Percentiles rank a stretch among this genome's conserved stretches.
Evolutionary conservation across 2,329 filamentous ascomycete species (phyloP).

Genomic region (Cladobotryum mycophilum): DNA sequence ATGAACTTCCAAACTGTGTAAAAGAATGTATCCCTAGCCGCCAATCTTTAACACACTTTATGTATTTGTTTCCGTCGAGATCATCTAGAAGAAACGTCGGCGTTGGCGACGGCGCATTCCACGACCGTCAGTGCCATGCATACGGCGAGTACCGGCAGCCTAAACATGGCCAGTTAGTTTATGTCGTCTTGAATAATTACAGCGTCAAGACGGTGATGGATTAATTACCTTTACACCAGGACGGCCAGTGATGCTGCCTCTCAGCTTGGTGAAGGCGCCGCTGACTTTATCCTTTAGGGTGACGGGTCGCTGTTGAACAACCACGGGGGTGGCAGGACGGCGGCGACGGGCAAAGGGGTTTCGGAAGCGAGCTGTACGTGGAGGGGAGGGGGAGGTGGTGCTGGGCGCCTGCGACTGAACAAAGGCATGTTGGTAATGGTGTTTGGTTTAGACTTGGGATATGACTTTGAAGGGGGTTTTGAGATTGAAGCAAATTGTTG

Average conservation of each 20-base stretch:
- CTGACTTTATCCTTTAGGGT: slow-evolving; percentile 71
- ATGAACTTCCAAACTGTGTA: no score
- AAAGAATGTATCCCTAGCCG: no score
- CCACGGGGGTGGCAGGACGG: slow-evolving; percentile 35
- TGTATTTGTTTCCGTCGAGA: no score
- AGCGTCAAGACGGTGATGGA: slow-evolving; percentile 5
- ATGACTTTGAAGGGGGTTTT: no score
- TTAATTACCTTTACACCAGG: slow-evolving; percentile 61
- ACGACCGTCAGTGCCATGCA: slow-evolving; percentile 68
- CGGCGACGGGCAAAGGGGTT: slow-evolving; percentile 36
- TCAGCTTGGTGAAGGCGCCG: slow-evolving; percentile 67
- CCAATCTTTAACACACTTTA: no score
- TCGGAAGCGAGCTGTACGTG: slow-evolving; percentile 28
- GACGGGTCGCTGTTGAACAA: slow-evolving; percentile 62
- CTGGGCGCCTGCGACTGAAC: slow-evolving; percentile 25
- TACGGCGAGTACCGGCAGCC: slow-evolving; percentile 67
- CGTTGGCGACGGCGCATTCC: slow-evolving; percentile 37
- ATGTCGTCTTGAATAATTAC: not conserved
- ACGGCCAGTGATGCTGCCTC: slow-evolving; percentile 60
- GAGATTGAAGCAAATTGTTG: no score
- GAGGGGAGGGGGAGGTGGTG: slow-evolving; percentile 30
- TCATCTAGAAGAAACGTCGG: slow-evolving; percentile 8
- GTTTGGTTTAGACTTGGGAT: not conserved
- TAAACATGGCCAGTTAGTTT: slow-evolving; percentile 22
- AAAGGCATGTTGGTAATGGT: slow-evolving; percentile 7